Base-by-base conservation (phyloP, 2,329 filamentous ascomycete genomes). In the Trichoderma oligosporum region DNA sequence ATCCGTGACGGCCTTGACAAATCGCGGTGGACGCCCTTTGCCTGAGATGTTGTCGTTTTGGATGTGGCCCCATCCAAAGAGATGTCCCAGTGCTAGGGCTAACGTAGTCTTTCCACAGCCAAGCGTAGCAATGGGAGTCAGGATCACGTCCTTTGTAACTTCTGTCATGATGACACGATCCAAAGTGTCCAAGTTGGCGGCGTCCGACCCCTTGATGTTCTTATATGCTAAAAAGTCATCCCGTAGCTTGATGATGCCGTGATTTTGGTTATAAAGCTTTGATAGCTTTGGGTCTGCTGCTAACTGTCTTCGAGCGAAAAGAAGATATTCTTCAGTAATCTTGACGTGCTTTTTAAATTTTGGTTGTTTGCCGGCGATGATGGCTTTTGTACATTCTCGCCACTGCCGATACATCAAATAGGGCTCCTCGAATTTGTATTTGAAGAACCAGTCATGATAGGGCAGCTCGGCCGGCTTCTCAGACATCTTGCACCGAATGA, bases 391-490 rank as follows among this genome's bases (percentile, higher is more conserved):
- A 70, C 89, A 96, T 75, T 99, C 94, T 61, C 94, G 86, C 94
- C 94, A 99, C 75, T 99, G 94, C 22, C 94, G 86, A 74, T 97
- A 99, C 91, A 99, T 95, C 60, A 99, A 77, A 70, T 99, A 99
- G 0, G 94, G 94, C 74, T 99, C 94, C 68, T 99, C 94, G 60
- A 99, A 99, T 76, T 99, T 99, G 82, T 92, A 99, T 74, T 99
- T 99, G 85, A 99, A 99, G 74, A 99, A 99, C 94, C 94, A 99
- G 71, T 99, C 92, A n/a, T 82, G 76, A 70, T 86, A 94, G 0
- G 82, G 81, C 2, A 71, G 71, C 12, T 71, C 69, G 1, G 73
- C 74, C 0, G 77, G 76, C 25, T 84, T 73, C n/a, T 73, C 68
- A 14, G 79, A 76, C 77, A 78, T 85, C 75, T 84, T 89, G 81